A percentile compares a stretch with the other conserved stretches of the same genome.
Evolutionary conservation across 768 basidiomycete genomes (phyloP).

Genomic region (Tephrocybe sp.): DNA sequence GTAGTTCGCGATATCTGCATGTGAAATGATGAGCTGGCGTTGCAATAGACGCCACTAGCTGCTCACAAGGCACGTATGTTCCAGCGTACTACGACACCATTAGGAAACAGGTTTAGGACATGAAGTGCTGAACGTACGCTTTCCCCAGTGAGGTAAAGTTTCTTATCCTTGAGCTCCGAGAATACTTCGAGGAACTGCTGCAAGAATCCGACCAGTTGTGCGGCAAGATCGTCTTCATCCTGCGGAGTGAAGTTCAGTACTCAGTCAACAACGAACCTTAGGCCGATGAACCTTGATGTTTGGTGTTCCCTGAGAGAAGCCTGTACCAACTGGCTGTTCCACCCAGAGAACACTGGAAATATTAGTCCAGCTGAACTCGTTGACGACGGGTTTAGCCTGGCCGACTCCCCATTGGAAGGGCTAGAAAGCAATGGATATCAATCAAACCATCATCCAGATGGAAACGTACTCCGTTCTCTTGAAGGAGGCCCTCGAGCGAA

Average conservation of each 20-base stretch:
- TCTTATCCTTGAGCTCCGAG: conserved; percentile 70
- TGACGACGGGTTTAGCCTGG: conserved; percentile 60
- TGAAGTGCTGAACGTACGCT: conserved; percentile 51
- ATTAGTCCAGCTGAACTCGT: conserved; percentile 79
- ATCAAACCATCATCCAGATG: too few relatives aligned
- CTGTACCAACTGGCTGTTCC: conserved; percentile 81
- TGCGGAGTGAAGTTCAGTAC: too few relatives aligned
- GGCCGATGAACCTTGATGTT: conserved; percentile 49
- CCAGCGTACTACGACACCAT: conserved; percentile 60
- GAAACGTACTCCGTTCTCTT: conserved; percentile 71
- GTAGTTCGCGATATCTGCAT: conserved; percentile 69
- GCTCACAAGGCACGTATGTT: conserved; percentile 55
- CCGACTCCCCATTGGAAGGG: conserved; percentile 69
- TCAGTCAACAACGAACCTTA: too few relatives aligned
- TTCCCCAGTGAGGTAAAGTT: conserved; percentile 69
- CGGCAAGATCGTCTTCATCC: conserved; percentile 51
- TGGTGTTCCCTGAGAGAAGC: conserved; percentile 70
- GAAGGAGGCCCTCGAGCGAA: conserved; percentile 66
- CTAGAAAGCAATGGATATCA: conserved; percentile 33
- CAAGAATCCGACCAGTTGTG: conserved; percentile 58
- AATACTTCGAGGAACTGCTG: conserved; percentile 79
- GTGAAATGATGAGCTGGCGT: conserved; percentile 2
- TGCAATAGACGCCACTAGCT: neutral
- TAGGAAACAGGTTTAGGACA: conserved; percentile 1
- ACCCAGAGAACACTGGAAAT: conserved; percentile 73